Base-by-base conservation (phyloP, 2,329 filamentous ascomycete genomes). In the Dothideomycetes sp. region DNA sequence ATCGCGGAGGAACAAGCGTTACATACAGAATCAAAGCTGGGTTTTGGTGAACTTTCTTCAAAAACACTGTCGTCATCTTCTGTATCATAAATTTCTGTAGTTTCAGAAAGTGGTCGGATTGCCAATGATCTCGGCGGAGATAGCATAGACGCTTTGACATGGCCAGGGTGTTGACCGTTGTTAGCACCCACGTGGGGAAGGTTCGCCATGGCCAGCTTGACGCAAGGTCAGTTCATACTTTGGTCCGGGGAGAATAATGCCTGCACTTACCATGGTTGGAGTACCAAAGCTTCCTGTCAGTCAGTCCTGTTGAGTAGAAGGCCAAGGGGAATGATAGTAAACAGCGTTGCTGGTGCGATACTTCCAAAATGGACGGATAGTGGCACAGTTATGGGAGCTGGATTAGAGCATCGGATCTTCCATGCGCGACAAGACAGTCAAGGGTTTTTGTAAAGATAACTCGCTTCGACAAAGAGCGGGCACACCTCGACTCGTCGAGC, bases 41-140 rank as follows among this genome's bases (percentile, higher is more conserved):
- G 63, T 22, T 80, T 73, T 10, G 77, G 77, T 3, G 80, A 82
- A 15, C 53, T 50, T 35, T 56, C 55, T 37, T 64, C 65, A 35
- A 65, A 67, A 29, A 82, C 76, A 52, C 79, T 78, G 43, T 71
- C 58, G 31, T 66, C 63, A 34, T 83, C 79, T 49, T 87, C 84
- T 28, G 82, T 85, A 53, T 87, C 84, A 56, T 81, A 79, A 49
- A 86, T 82, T 53, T 87, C 81, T 16, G 83, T 89, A 30, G 80
- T 75, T 45, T 83, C 71, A 25, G 84, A 88, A 25, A 74, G 60
- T 27, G 82, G 82, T 44, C 81, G 71, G 41, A 43, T 13, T 35
- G 23, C 23, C 33, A 44, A 4, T 45, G 45, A 16, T 27, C 35
- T 34, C 57, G 58, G 70, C 69, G 61, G 83, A 82, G 57, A 83